A percentile compares a stretch with the other conserved stretches of the same genome.
These are phyloP conservation scores for Cylindrotheca closterium DNA, from an alignment of 108 stramenopile genomes.

Conservation along the genomic window DNA sequence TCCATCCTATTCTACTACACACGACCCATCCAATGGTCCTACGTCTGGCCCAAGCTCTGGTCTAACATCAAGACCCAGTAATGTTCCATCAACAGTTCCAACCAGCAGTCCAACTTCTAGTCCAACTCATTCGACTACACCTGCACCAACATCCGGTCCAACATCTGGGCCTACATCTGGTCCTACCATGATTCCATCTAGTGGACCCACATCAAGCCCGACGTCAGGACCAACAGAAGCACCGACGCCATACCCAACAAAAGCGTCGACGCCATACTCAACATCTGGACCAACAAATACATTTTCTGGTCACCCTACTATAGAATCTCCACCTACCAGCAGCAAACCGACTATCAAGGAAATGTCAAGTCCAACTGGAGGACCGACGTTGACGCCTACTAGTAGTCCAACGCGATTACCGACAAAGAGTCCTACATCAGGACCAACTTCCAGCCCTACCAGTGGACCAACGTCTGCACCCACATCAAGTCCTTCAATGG, in stretches of 20 bases:
- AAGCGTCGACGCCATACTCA: not conserved
- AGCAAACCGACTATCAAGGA: no score
- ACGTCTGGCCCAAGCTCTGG: not conserved
- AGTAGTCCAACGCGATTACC: not conserved
- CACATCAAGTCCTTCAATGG: not conserved
- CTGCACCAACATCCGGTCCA: not conserved
- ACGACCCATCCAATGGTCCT: not conserved
- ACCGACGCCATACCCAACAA: not conserved
- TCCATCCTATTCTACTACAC: not conserved
- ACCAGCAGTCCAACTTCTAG: not conserved
- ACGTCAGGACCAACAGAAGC: not conserved
- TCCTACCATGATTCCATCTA: not conserved
- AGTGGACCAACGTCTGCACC: conserved; percentile 4
- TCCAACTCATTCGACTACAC: no score
- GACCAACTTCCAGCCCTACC: conserved; percentile 13
- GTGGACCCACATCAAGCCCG: conserved; percentile 3
- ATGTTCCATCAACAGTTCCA: not conserved
- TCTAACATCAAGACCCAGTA: not conserved
- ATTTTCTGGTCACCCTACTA: no score
- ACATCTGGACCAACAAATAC: no score
- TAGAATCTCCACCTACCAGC: no score
- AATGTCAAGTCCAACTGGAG: conserved; percentile 1
- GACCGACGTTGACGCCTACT: not conserved
- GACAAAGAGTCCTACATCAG: conserved; percentile 2
- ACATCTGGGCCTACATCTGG: not conserved